Conservation (phyloP, 495 filamentous ascomycete species). For the Xylaria curta region DNA sequence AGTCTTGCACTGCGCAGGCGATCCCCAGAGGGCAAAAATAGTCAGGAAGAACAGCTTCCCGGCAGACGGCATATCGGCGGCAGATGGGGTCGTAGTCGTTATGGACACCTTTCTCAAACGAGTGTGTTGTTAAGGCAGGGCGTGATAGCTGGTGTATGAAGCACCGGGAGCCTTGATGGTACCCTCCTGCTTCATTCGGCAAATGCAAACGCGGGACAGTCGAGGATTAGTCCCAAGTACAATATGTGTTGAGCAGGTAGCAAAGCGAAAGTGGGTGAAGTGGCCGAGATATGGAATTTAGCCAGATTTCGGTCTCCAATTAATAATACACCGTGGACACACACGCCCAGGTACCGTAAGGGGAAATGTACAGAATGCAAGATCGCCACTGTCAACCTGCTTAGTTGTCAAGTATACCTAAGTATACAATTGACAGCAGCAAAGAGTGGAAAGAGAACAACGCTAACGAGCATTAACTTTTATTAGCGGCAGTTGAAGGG, state of each 20-base stretch:
- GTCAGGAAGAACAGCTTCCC: conserved; percentile 76
- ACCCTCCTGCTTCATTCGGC: conserved; percentile 26
- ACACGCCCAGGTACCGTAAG: background rate
- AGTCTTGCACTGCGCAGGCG: conserved; percentile 53
- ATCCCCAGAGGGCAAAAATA: conserved; percentile 71
- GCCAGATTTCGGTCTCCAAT: conserved; percentile 20
- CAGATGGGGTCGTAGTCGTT: conserved; percentile 26
- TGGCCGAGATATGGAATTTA: conserved; percentile 26
- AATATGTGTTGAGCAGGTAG: background rate
- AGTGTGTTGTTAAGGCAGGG: background rate
- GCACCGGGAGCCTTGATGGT: conserved; percentile 4
- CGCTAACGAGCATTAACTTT: background rate
- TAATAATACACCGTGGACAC: too few relatives aligned
- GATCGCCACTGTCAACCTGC: conserved; percentile 5
- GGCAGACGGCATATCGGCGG: conserved; percentile 37
- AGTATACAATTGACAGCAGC: background rate
- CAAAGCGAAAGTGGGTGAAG: conserved; percentile 13
- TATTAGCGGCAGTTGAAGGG: background rate
- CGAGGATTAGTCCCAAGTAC: background rate
- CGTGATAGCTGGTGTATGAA: background rate
- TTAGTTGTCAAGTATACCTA: conserved; percentile 15
- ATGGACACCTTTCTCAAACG: conserved; percentile 23
- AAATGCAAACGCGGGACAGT: conserved; percentile 9
- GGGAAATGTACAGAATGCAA: background rate
- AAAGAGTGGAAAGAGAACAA: background rate